These are phyloP conservation scores for Cyclotella sp. DNA, from an alignment of 108 stramenopile genomes.

Conservation along the genomic window DNA sequence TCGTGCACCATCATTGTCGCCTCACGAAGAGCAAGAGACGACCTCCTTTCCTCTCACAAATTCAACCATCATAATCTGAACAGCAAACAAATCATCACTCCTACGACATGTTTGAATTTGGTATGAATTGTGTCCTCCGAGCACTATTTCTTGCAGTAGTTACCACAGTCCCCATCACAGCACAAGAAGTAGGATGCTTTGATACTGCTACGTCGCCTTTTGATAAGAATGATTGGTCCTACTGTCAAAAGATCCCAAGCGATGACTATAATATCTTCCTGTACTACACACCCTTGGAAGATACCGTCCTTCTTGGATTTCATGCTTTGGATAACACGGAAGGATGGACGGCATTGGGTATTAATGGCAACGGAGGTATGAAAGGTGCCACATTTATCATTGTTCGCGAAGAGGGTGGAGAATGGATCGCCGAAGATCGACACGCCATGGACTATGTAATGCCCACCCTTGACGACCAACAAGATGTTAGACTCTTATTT, in stretches of 20 bases:
- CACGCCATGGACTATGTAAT: background rate
- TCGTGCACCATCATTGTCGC: no score
- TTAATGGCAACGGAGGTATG: slow-evolving; percentile 8
- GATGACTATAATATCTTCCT: background rate
- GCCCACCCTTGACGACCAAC: background rate
- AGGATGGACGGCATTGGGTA: slow-evolving; percentile 12
- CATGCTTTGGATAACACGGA: background rate
- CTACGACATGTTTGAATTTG: no score
- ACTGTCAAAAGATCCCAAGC: slow-evolving; percentile 2
- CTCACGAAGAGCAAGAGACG: no score
- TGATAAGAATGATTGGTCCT: background rate
- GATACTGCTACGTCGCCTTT: background rate
- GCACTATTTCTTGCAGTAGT: no score
- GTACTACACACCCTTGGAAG: slow-evolving; percentile 18
- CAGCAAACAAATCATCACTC: no score
- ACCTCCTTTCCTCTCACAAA: no score
- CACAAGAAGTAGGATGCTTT: background rate
- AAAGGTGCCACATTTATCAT: slow-evolving; percentile 4
- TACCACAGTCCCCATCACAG: no score
- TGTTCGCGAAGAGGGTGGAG: slow-evolving; percentile 1
- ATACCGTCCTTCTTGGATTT: background rate
- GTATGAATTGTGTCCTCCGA: no score
- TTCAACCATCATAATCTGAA: no score
- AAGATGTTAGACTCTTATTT: slow-evolving; percentile 7
- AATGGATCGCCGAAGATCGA: slow-evolving; percentile 12